Evolutionary conservation across 108 stramenopile species (phyloP).

Genomic region (Mediolabrus comicus): DNA sequence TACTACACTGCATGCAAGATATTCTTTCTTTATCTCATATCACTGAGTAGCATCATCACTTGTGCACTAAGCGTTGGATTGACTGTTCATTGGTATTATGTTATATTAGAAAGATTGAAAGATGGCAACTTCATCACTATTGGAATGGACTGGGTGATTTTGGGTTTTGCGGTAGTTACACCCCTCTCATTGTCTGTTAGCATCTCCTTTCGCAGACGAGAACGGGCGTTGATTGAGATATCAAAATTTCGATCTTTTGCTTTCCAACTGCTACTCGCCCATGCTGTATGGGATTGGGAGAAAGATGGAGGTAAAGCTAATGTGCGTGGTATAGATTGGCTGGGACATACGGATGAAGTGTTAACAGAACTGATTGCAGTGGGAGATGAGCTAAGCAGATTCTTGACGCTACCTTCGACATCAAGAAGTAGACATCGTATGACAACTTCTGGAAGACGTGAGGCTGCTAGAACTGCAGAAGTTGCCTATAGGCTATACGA

Average conservation of each 20-base stretch:
- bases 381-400: conserved; percentile 53
- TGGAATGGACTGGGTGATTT: conserved; percentile 66
- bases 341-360: conserved; percentile 54
- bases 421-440: conserved; percentile 58
- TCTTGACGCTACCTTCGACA: conserved; percentile 62
- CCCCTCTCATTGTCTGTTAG: conserved; percentile 58
- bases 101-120: background rate
- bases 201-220: conserved; percentile 67
- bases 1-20: conserved; percentile 38
- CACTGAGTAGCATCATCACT: conserved; percentile 30
- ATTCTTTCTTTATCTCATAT: conserved; percentile 37
- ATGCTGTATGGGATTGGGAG: conserved; percentile 75
- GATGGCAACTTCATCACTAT: conserved; percentile 2
- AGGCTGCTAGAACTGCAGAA: conserved; percentile 48
- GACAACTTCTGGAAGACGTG: conserved; percentile 37
- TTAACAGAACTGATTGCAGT: conserved; percentile 49
- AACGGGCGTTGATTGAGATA: conserved; percentile 57
- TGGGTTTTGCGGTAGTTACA: conserved; percentile 76
- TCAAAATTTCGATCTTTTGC: conserved; percentile 51
- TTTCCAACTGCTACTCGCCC: conserved; percentile 54
- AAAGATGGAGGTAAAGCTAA: conserved; percentile 26
- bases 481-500: conserved; percentile 49
- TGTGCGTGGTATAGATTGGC: conserved; percentile 47
- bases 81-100: conserved; percentile 37
- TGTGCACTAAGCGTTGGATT: conserved; percentile 24